phyloP scores from a whole-genome alignment of 805 yeast genomes.

The Starmerella bombicola region DNA sequence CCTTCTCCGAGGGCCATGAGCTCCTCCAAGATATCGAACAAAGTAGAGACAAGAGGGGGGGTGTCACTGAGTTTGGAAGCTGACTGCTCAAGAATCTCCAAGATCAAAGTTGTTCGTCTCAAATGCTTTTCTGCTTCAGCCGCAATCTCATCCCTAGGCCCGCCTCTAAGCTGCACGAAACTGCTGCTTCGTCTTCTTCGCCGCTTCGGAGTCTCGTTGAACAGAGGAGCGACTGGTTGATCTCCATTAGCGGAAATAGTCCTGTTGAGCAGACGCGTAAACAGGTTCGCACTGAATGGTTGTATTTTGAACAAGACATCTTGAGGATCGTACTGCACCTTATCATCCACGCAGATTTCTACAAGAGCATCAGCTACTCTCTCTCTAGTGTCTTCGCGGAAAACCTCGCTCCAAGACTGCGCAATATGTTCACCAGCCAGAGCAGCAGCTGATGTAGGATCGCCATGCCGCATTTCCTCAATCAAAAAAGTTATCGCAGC shows the following conservation, averaged over 20 bases:
- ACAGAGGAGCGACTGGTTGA: slow-evolving; percentile 5
- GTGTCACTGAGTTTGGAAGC: slow-evolving; percentile 8
- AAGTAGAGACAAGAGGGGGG: slow-evolving; percentile 24
- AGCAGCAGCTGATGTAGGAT: slow-evolving; percentile 30
- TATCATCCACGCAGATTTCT: slow-evolving; percentile 38
- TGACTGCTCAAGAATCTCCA: slow-evolving; percentile 60
- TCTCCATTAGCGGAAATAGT: slow-evolving; percentile 24
- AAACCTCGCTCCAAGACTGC: slow-evolving; percentile 38
- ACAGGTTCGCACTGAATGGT: slow-evolving; percentile 47
- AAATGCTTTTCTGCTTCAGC: slow-evolving; percentile 67
- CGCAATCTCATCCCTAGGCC: slow-evolving; percentile 40
- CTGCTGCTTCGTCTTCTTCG: slow-evolving; percentile 69
- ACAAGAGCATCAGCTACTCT: slow-evolving; percentile 48
- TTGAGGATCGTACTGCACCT: slow-evolving; percentile 35
- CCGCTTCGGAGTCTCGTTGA: slow-evolving; percentile 31
- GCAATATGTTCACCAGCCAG: slow-evolving; percentile 40
- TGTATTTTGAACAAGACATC: slow-evolving; percentile 36
- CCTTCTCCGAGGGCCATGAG: slow-evolving; percentile 61
- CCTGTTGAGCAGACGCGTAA: slow-evolving; percentile 40
- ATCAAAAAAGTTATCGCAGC: slow-evolving; percentile 48
- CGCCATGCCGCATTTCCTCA: slow-evolving; percentile 38
- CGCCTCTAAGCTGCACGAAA: slow-evolving; percentile 44
- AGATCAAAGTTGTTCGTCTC: slow-evolving; percentile 59
- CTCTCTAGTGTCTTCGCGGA: slow-evolving; percentile 48
- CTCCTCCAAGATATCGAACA: slow-evolving; percentile 33